A percentile compares a stretch with the other conserved stretches of the same genome.
Evolutionary conservation across 2,329 filamentous ascomycete species (phyloP).

Genomic region (Ophiocordyceps camponoti-rufipedis): DNA sequence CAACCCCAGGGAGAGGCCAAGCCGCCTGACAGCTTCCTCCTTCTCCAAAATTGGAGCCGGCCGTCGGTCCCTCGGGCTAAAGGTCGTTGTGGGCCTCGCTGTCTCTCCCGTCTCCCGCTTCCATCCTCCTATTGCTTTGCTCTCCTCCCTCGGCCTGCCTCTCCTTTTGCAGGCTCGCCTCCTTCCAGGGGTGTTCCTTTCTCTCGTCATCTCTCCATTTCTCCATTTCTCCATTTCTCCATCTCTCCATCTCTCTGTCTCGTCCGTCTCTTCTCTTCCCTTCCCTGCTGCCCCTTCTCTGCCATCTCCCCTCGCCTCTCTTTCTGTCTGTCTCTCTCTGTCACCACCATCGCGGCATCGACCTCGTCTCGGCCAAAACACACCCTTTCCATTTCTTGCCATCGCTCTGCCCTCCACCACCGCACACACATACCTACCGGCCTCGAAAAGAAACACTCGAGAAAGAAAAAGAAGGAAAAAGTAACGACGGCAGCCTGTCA

Average conservation of each 20-base stretch:
- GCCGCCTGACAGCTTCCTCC: too few species aligned
- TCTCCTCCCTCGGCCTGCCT: neutral
- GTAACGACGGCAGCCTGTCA: neutral
- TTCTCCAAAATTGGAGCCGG: neutral
- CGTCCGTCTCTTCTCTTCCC: too few species aligned
- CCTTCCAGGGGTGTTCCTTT: neutral
- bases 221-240: neutral
- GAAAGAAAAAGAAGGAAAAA: neutral
- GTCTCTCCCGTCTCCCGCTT: neutral
- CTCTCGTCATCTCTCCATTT: neutral
- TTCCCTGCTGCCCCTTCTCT: too few species aligned
- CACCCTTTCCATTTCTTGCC: too few species aligned
- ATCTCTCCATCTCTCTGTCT: neutral
- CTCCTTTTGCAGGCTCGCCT: too few species aligned
- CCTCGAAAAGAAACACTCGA: neutral
- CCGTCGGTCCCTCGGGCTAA: neutral
- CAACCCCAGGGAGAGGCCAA: too few species aligned
- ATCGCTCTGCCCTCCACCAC: too few species aligned
- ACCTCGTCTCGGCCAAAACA: too few species aligned
- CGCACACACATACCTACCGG: too few species aligned
- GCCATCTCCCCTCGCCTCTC: neutral
- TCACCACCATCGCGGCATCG: neutral
- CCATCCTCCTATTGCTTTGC: neutral
- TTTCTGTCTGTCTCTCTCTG: neutral
- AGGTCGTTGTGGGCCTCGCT: neutral